Percentiles rank a stretch among this genome's conserved stretches.
phyloP scores from a whole-genome alignment of 2,329 filamentous ascomycete species.

The Exophiala sp. region DNA sequence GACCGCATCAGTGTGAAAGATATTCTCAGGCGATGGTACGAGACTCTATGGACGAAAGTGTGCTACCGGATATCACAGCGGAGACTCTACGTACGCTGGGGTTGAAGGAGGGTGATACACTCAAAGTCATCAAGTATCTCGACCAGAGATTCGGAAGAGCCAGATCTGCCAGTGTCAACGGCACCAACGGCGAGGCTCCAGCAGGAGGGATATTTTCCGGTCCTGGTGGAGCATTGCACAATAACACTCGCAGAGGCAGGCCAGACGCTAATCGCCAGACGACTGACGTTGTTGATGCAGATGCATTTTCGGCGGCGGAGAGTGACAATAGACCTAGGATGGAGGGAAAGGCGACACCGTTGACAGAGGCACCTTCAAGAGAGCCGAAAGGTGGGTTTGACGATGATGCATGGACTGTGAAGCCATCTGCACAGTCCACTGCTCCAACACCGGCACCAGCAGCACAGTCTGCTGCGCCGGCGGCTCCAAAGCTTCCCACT shows the following conservation, averaged over 20 bases:
- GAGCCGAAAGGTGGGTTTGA: constrained; percentile 69
- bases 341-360: constrained; percentile 49
- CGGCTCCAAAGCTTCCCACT: constrained; percentile 51
- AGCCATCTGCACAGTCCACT: constrained; percentile 61
- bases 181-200: constrained; percentile 53
- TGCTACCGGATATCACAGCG: constrained; percentile 83
- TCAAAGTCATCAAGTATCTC: constrained; percentile 87
- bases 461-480: constrained; percentile 33
- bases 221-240: constrained; percentile 82
- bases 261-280: constrained; percentile 83
- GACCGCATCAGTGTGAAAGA: constrained; percentile 87
- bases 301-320: constrained; percentile 69
- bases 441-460: constrained; percentile 28
- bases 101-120: constrained; percentile 92
- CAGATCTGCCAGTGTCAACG: constrained; percentile 52
- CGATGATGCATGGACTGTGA: constrained; percentile 96
- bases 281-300: constrained; percentile 81
- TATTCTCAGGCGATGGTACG: constrained; percentile 85
- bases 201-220: constrained; percentile 79
- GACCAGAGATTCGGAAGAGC: constrained; percentile 75
- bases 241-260: constrained; percentile 90
- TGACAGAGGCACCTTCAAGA: constrained; percentile 47
- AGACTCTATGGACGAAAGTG: constrained; percentile 94
- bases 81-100: constrained; percentile 80
- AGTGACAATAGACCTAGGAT: constrained; percentile 41